Base-by-base conservation (phyloP, 805 yeast genomes). In the Sungouiella thailandica region DNA sequence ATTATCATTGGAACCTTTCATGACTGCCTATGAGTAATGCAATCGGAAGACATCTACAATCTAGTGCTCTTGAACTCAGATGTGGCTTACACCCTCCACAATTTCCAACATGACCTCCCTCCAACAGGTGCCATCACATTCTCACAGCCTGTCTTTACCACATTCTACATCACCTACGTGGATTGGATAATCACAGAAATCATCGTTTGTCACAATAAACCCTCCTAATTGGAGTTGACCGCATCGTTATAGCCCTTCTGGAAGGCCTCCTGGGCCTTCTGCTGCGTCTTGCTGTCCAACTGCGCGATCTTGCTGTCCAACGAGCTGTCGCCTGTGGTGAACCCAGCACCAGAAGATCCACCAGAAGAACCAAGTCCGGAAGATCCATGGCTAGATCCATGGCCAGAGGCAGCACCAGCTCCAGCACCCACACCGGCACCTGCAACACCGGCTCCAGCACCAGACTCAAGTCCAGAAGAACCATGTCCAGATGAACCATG, bases 211-310 rank as follows among this genome's bases (percentile, higher is more conserved):
- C n/a, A n/a, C n/a, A n/a, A n/a, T n/a, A n/a, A n/a, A n/a, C n/a
- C n/a, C 26, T 40, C 31, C 17, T 26, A 15, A 33, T 23, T 39
- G 28, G 32, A 22, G 31, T 30, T 36, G 23, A 41, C 10, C 2
- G 66, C 68, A 32, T 62, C 70, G 17, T 57, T 46, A 53, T 62
- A 63, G 29, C 68, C 70, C 37, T 50, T 55, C 38, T 60, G 52
- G 47, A 60, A 62, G 6, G 68, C 70, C 17, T 60, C 62, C 46
- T 60, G 57, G 24, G 70, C 70, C 47, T 61, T 56, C 34, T 58
- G 46, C 43, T 60, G 68, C 26, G 55, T 59, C 14, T 49, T 42
- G 17, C 58, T 55, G 36, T 58, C 61, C 43, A 63, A 58, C 34
- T 51, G 34, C 25, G 64, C 39, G 28, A 63, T 60, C 52, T 60